Conservation (phyloP, 305 asterid genomes). For the Plantago lanceolata region DNA sequence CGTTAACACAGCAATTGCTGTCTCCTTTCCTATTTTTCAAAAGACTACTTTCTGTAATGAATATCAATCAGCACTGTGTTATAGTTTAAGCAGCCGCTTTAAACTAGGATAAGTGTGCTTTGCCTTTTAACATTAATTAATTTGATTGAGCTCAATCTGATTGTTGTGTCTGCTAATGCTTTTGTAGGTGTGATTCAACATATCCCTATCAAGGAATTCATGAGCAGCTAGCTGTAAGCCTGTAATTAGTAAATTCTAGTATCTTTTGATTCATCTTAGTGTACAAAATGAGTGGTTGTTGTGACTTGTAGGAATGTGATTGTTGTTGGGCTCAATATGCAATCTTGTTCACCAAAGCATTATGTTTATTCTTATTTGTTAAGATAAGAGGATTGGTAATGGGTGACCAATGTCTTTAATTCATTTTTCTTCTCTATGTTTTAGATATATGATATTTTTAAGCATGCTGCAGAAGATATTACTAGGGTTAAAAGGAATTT, state of each 20-base stretch:
- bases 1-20: slow-evolving; percentile 11
- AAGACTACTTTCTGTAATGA: slow-evolving; percentile 5
- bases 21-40: slow-evolving; percentile 7
- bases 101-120: not conserved
- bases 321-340: not conserved
- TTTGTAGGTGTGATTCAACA: slow-evolving; percentile 3
- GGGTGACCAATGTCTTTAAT: not conserved
- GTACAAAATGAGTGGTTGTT: slow-evolving; percentile 8
- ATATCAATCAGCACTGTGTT: not conserved
- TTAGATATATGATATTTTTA: too few species aligned
- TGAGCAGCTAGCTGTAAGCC: slow-evolving; percentile 5
- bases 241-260: not conserved
- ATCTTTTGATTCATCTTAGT: not conserved
- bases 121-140: slow-evolving; percentile 3
- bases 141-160: not conserved
- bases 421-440: not conserved
- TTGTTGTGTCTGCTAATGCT: slow-evolving; percentile 6
- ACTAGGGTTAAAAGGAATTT: not conserved
- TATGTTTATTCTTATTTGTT: not conserved
- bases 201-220: not conserved
- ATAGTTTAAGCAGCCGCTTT: not conserved
- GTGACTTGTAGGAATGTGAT: not conserved
- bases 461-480: not conserved
- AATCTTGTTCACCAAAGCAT: slow-evolving; percentile 13
- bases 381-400: not conserved